These are phyloP conservation scores for Craterostigma plantagineum DNA, from an alignment of 257 asterid genomes.

Conservation along the genomic window DNA sequence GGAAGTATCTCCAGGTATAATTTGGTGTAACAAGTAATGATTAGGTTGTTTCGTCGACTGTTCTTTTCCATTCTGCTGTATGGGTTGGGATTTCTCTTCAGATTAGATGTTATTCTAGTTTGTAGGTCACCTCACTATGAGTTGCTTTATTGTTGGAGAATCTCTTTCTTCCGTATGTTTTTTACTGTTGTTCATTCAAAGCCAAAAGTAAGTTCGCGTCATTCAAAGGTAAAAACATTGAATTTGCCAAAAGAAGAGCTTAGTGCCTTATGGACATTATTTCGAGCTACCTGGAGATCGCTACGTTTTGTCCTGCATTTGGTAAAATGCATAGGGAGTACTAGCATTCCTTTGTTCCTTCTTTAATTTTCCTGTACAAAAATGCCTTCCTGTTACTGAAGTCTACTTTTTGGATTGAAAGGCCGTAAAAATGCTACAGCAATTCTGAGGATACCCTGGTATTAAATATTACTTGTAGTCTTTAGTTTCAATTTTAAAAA, in stretches of 20 bases:
- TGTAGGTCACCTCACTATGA: conserved; percentile 23
- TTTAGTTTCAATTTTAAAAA: conserved; percentile 12
- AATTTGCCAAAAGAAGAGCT: conserved; percentile 28
- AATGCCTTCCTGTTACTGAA: conserved; percentile 44
- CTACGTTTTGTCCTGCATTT: conserved; percentile 26
- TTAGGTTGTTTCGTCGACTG: conserved; percentile 29
- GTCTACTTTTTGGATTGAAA: conserved; percentile 50
- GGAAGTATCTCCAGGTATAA: conserved; percentile 28
- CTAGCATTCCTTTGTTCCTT: conserved; percentile 35
- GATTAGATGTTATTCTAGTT: conserved; percentile 29
- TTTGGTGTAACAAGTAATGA: conserved; percentile 10
- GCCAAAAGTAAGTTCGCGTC: too few relatives aligned
- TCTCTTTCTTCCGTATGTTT: conserved; percentile 15
- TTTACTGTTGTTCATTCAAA: conserved; percentile 20
- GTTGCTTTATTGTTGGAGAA: conserved; percentile 18
- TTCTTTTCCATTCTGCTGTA: too few relatives aligned
- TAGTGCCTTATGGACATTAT: conserved; percentile 46
- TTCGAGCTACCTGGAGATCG: conserved; percentile 47
- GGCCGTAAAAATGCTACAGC: conserved; percentile 70
- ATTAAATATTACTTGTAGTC: conserved; percentile 26
- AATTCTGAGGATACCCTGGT: conserved; percentile 56
- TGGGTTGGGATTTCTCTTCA: too few relatives aligned
- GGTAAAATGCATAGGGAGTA: conserved; percentile 68
- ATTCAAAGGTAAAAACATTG: too few relatives aligned
- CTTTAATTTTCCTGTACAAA: conserved; percentile 33